These are phyloP conservation scores for Fraxinus sp. DNA, from an alignment of 305 asterid species.

Conservation along the genomic window DNA sequence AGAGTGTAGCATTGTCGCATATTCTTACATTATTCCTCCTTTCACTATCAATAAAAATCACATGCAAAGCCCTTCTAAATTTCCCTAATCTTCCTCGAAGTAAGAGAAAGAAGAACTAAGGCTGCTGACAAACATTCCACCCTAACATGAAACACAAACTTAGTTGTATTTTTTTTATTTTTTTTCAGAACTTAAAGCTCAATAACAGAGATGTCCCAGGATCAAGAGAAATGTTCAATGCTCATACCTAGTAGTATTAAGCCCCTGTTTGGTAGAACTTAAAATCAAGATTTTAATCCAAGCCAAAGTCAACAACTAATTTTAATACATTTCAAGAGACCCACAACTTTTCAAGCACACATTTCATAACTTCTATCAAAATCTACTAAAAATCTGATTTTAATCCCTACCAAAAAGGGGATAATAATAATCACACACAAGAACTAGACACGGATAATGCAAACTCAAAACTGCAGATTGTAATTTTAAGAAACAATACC, in stretches of 20 bases:
- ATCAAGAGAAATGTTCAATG: not conserved
- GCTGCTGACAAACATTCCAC: not conserved
- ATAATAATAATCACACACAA: not conserved
- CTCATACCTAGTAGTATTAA: not conserved
- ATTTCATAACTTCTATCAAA: not conserved
- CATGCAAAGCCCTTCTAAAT: not conserved
- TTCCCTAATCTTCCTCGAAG: not conserved
- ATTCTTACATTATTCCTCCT: not conserved
- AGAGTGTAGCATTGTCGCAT: not conserved
- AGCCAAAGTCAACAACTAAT: not conserved
- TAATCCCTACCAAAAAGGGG: not conserved
- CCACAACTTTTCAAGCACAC: not conserved
- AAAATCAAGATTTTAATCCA: not conserved
- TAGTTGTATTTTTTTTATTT: not conserved
- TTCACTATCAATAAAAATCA: not conserved
- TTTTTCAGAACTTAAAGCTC: constrained; percentile 1
- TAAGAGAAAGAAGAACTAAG: not conserved
- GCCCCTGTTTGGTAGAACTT: not conserved
- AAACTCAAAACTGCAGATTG: not conserved
- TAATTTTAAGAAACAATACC: constrained; percentile 43
- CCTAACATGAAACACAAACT: not conserved
- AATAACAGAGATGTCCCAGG: constrained; percentile 13
- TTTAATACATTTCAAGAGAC: not conserved
- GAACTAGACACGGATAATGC: not conserved
- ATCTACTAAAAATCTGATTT: not conserved